Conservation (phyloP, 1,284 basidiomycete species). For the Pseudozyma thailandica region DNA sequence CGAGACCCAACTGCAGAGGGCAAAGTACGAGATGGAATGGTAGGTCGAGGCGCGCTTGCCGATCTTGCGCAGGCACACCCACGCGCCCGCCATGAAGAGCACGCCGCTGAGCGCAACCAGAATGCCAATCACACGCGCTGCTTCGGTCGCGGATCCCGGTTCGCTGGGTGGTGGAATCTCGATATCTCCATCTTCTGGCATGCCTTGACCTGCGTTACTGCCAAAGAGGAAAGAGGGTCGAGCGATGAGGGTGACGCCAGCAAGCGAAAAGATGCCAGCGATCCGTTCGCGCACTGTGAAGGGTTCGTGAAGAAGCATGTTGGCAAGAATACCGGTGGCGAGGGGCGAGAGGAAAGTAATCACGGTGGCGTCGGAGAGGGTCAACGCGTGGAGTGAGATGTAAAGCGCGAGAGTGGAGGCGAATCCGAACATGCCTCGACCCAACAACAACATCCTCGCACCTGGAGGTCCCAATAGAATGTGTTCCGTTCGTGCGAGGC, state of each 20-base stretch:
- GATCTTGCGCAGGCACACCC: slow-evolving; percentile 76
- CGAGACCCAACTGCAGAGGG: slow-evolving; percentile 74
- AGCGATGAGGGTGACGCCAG: slow-evolving; percentile 75
- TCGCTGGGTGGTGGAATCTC: slow-evolving; percentile 13
- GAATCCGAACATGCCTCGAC: slow-evolving; percentile 76
- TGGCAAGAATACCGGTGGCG: slow-evolving; percentile 76
- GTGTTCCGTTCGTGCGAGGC: slow-evolving; percentile 72
- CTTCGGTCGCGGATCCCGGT: slow-evolving; percentile 20
- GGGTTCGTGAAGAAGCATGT: slow-evolving; percentile 76
- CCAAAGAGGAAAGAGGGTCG: slow-evolving; percentile 51
- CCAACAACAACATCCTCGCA: slow-evolving; percentile 73
- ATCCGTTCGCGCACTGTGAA: slow-evolving; percentile 75
- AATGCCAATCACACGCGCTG: slow-evolving; percentile 31
- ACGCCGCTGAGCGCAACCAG: slow-evolving; percentile 75
- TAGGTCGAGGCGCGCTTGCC: slow-evolving; percentile 79
- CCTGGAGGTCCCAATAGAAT: slow-evolving; percentile 78
- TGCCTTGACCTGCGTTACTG: slow-evolving; percentile 16
- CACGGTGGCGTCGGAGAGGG: slow-evolving; percentile 79
- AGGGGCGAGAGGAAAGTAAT: slow-evolving; percentile 80
- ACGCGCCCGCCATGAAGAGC: slow-evolving; percentile 75
- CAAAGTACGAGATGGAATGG: slow-evolving; percentile 78
- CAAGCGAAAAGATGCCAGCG: slow-evolving; percentile 75
- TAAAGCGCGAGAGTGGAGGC: slow-evolving; percentile 74
- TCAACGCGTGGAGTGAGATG: slow-evolving; percentile 76
- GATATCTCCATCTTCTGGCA: slow-evolving; percentile 39